A percentile compares a stretch with the other conserved stretches of the same genome.
phyloP scores from a whole-genome alignment of 1,139 yeast genomes.

The Arxiozyma slooffiae region DNA sequence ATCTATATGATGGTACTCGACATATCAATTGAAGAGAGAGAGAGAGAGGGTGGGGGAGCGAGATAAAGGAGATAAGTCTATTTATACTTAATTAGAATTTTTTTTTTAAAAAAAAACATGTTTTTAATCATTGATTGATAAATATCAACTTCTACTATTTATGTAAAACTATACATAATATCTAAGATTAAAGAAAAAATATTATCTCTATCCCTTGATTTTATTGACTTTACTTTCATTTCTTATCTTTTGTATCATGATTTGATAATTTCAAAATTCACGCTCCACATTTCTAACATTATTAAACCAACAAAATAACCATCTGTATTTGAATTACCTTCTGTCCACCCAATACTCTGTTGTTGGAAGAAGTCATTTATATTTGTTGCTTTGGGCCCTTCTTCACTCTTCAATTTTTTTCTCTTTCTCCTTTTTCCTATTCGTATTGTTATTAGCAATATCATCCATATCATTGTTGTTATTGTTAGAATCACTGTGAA shows the following conservation, averaged over 20 bases:
- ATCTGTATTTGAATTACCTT: conserved; percentile 46
- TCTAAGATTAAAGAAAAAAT: not conserved
- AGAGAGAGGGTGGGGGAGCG: too few relatives aligned
- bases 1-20: too few relatives aligned
- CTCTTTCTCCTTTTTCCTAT: not conserved
- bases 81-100: too few relatives aligned
- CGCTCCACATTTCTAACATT: conserved; percentile 44
- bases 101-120: too few relatives aligned
- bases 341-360: conserved; percentile 81
- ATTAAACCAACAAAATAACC: conserved; percentile 95
- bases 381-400: conserved; percentile 11
- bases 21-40: too few relatives aligned
- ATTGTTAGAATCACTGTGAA: not conserved
- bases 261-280: conserved; percentile 34
- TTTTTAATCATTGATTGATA: too few relatives aligned
- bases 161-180: too few relatives aligned
- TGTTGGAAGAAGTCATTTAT: conserved; percentile 50
- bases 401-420: conserved; percentile 2
- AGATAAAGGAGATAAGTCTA: too few relatives aligned
- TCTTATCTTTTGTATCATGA: not conserved
- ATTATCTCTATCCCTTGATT: too few relatives aligned
- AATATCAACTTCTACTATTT: too few relatives aligned
- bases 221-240: not conserved
- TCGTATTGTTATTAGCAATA: not conserved
- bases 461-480: conserved; percentile 2